A percentile compares a stretch with the other conserved stretches of the same genome.
phyloP scores from a whole-genome alignment of 345 rosid genomes.

The Heritiera fomes region DNA sequence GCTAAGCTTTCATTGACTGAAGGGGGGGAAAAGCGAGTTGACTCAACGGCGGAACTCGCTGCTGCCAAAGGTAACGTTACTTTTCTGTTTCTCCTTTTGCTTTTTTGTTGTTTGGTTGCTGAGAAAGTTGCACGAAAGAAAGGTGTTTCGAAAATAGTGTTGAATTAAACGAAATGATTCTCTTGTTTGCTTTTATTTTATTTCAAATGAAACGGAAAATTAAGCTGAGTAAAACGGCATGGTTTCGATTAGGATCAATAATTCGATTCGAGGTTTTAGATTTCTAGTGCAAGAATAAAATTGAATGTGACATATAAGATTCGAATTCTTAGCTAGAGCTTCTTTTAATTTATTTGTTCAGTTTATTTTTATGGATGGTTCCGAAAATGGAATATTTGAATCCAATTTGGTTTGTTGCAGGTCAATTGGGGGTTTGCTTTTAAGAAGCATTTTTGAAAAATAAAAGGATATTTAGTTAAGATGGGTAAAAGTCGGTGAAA shows the following conservation, averaged over 20 bases:
- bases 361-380: background rate
- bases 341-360: background rate
- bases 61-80: constrained; percentile 22
- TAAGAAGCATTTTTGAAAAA: constrained; percentile 1
- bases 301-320: constrained; percentile 17
- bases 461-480: background rate
- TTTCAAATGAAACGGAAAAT: constrained; percentile 11
- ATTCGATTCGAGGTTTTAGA: constrained; percentile 9
- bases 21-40: constrained; percentile 32
- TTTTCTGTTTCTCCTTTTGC: constrained; percentile 30
- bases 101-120: constrained; percentile 29
- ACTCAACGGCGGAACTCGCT: constrained; percentile 27
- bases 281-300: constrained; percentile 8
- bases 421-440: constrained; percentile 6
- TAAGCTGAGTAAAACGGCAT: background rate
- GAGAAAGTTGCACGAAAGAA: constrained; percentile 24
- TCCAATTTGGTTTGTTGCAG: constrained; percentile 18
- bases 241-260: background rate
- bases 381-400: background rate
- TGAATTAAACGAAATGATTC: background rate
- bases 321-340: constrained; percentile 14
- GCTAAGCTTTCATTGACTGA: constrained; percentile 41
- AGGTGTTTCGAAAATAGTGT: background rate
- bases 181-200: constrained; percentile 2
- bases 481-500: background rate